Conservation (phyloP, 345 rosid genomes). For the Microthlaspi erraticum region DNA sequence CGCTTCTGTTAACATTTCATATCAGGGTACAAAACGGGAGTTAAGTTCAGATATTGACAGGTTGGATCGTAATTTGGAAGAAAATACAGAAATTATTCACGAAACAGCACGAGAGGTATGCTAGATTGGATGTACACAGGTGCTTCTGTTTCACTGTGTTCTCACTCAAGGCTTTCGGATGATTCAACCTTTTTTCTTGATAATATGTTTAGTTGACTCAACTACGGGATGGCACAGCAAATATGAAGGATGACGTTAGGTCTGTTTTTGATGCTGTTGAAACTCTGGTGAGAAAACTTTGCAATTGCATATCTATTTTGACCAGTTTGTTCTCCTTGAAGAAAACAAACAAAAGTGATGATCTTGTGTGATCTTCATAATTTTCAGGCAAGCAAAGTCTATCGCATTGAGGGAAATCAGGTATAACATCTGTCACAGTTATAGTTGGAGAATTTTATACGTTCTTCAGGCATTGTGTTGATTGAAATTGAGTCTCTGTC, state of each 20-base stretch:
- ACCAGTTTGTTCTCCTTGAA: slow-evolving; percentile 5
- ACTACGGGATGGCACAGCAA: slow-evolving; percentile 51
- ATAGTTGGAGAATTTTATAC: background rate
- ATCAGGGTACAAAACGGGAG: slow-evolving; percentile 67
- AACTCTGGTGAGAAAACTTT: slow-evolving; percentile 59
- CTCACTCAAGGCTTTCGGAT: slow-evolving; percentile 28
- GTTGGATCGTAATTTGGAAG: slow-evolving; percentile 59
- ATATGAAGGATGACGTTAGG: slow-evolving; percentile 55
- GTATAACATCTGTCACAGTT: slow-evolving; percentile 40
- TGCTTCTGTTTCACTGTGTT: background rate
- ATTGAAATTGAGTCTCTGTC: slow-evolving; percentile 8
- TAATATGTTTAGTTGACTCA: slow-evolving; percentile 54
- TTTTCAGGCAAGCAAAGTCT: slow-evolving; percentile 63
- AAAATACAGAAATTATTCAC: slow-evolving; percentile 58
- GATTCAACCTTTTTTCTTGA: slow-evolving; percentile 27
- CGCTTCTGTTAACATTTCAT: slow-evolving; percentile 12
- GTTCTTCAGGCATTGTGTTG: slow-evolving; percentile 10
- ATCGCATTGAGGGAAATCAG: slow-evolving; percentile 72
- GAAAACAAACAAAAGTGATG: background rate
- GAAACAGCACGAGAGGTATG: slow-evolving; percentile 71
- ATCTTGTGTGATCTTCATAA: slow-evolving; percentile 13
- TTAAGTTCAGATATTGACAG: slow-evolving; percentile 62
- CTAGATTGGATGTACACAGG: slow-evolving; percentile 20
- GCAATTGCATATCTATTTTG: slow-evolving; percentile 6
- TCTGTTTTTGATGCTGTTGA: slow-evolving; percentile 70